Evolutionary conservation across 2,329 filamentous ascomycete genomes (phyloP).

Genomic region (Fusarium poae): DNA sequence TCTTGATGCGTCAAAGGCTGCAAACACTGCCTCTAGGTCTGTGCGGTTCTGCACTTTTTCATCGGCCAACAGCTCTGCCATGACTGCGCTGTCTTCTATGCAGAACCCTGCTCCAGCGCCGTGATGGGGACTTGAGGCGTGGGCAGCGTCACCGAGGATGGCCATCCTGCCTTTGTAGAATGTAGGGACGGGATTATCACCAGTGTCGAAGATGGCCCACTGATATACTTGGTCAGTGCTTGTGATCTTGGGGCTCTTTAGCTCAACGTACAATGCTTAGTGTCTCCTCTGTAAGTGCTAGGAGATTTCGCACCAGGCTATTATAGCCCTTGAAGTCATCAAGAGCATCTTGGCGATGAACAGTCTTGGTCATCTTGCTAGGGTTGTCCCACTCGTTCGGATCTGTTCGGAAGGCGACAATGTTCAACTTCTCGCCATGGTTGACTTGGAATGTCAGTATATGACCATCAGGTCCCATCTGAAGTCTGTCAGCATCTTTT

Average conservation of each 20-base stretch:
- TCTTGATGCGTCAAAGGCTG: constrained; percentile 64
- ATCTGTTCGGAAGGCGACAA: constrained; percentile 60
- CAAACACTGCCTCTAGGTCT: constrained; percentile 46
- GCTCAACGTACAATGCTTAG: constrained; percentile 36
- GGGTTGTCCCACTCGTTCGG: constrained; percentile 49
- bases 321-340: constrained; percentile 55
- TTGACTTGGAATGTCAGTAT: constrained; percentile 71
- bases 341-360: constrained; percentile 52
- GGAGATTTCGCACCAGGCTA: constrained; percentile 48
- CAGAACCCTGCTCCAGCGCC: constrained; percentile 70
- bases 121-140: constrained; percentile 71
- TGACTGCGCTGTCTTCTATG: constrained; percentile 63
- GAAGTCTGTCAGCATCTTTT: neutral
- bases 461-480: constrained; percentile 65
- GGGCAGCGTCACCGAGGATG: constrained; percentile 72
- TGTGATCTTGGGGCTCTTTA: rapidly evolving
- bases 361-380: constrained; percentile 35
- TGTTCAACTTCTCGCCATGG: constrained; percentile 67
- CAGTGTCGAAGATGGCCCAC: constrained; percentile 63
- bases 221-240: constrained; percentile 24
- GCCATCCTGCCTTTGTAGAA: constrained; percentile 60
- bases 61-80: constrained; percentile 62
- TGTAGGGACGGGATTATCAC: constrained; percentile 57
- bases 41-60: constrained; percentile 50
- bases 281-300: constrained; percentile 49